Percentiles rank a stretch among this genome's conserved stretches.
phyloP scores from a whole-genome alignment of 2,329 filamentous ascomycete species.

The Cercospora sp. region DNA sequence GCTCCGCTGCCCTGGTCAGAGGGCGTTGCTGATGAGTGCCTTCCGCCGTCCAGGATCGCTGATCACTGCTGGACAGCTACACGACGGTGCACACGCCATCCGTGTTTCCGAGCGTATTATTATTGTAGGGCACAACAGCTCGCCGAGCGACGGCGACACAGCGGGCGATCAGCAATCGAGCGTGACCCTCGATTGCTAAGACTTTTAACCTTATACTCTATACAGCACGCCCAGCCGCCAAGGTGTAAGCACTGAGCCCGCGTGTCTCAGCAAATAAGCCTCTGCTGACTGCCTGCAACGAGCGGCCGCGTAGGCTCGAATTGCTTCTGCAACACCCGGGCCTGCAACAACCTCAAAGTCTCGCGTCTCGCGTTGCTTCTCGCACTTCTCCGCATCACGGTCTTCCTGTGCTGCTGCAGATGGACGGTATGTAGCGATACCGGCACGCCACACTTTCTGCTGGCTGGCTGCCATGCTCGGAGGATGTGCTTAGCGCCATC shows the following conservation, averaged over 20 bases:
- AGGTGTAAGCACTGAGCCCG: background rate
- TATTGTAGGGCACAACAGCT: background rate
- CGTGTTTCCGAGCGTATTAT: slow-evolving; percentile 5
- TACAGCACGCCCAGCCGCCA: background rate
- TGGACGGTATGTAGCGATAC: background rate
- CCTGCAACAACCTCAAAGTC: background rate
- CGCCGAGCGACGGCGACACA: slow-evolving; percentile 1
- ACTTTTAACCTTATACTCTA: slow-evolving; percentile 16
- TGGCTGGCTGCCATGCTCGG: background rate
- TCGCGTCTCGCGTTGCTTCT: no score
- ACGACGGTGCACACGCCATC: background rate
- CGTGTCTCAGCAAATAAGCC: background rate
- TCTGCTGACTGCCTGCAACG: background rate
- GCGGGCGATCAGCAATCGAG: slow-evolving; percentile 9
- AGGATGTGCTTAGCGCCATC: slow-evolving; percentile 14
- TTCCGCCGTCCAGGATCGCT: background rate
- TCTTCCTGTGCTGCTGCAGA: background rate
- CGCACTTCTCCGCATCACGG: no score
- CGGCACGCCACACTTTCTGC: background rate
- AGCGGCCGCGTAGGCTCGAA: background rate
- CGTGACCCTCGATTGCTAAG: slow-evolving; percentile 5
- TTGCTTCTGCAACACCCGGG: background rate
- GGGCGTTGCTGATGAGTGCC: background rate
- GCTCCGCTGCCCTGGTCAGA: background rate
- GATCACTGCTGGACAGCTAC: background rate